Conservation (phyloP, 116 monocot genomes). For the Phalaenopsis hybrid region DNA sequence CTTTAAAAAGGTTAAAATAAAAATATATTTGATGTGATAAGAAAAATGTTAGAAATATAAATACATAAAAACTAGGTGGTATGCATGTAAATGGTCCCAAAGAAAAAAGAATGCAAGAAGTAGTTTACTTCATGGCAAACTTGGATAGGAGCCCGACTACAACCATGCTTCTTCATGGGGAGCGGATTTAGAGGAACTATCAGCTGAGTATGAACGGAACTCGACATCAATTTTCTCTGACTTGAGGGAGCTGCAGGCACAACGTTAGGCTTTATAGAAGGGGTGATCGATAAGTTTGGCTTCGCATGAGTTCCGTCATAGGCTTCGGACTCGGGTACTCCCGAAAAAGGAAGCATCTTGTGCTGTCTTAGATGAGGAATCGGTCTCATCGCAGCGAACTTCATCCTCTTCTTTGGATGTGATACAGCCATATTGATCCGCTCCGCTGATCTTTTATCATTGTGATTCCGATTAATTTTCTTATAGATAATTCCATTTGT, state of each 20-base stretch:
- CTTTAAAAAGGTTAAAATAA: not conserved
- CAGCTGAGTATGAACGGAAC: conserved; percentile 53
- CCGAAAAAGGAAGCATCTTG: conserved; percentile 49
- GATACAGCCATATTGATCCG: conserved; percentile 4
- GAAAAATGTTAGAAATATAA: too few relatives aligned
- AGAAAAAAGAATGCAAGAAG: not conserved
- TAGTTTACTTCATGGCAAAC: conserved; percentile 64
- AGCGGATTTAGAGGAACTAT: conserved; percentile 70
- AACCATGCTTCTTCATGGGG: conserved; percentile 88
- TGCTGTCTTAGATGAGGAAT: conserved; percentile 53
- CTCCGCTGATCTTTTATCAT: conserved; percentile 4
- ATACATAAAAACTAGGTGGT: too few relatives aligned
- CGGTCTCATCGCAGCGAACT: conserved; percentile 57
- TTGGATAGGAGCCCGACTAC: conserved; percentile 56
- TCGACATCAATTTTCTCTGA: conserved; percentile 53
- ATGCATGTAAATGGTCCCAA: too few relatives aligned
- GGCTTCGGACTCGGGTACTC: conserved; percentile 16
- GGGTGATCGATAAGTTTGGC: conserved; percentile 18
- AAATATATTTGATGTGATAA: too few relatives aligned
- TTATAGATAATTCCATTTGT: conserved; percentile 22
- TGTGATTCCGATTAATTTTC: conserved; percentile 12
- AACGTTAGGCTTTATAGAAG: conserved; percentile 23
- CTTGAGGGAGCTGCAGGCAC: conserved; percentile 36
- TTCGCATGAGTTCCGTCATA: conserved; percentile 35
- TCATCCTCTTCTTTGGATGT: conserved; percentile 24